A percentile compares a stretch with the other conserved stretches of the same genome.
Conservation (phyloP, 768 basidiomycete genomes). For the Termitomyces sp. region DNA sequence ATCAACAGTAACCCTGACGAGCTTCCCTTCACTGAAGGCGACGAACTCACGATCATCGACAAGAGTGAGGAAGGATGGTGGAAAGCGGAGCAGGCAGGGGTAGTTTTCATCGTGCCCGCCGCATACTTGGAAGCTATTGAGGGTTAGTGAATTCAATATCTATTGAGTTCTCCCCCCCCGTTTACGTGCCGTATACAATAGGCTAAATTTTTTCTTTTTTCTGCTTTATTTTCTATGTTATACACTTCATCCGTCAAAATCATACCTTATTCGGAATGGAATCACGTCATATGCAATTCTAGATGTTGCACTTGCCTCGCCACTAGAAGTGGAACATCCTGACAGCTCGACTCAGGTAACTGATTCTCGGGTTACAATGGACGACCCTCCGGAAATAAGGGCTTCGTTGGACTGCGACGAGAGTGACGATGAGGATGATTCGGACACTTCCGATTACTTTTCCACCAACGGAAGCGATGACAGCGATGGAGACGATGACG, state of each 20-base stretch:
- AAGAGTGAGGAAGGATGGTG: slow-evolving; percentile 87
- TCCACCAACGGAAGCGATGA: slow-evolving; percentile 32
- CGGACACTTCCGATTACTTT: slow-evolving; percentile 25
- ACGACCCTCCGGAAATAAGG: not conserved
- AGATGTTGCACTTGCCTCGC: slow-evolving; percentile 1
- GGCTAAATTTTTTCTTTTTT: slow-evolving; percentile 76
- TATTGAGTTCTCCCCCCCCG: slow-evolving; percentile 51
- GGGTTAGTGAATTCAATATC: slow-evolving; percentile 74
- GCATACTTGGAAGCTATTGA: slow-evolving; percentile 80
- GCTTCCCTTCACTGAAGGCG: slow-evolving; percentile 80
- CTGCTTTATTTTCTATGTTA: slow-evolving; percentile 48
- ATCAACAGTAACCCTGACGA: slow-evolving; percentile 69
- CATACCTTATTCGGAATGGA: slow-evolving; percentile 27
- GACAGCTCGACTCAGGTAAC: not conserved
- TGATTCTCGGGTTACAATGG: not conserved
- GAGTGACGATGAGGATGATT: slow-evolving; percentile 28
- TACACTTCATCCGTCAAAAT: slow-evolving; percentile 21
- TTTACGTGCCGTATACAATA: slow-evolving; percentile 57
- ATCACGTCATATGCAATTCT: slow-evolving; percentile 12
- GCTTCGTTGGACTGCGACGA: slow-evolving; percentile 9
- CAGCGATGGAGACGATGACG: slow-evolving; percentile 23
- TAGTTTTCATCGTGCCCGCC: slow-evolving; percentile 88
- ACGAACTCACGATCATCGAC: slow-evolving; percentile 76
- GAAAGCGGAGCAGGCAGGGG: slow-evolving; percentile 86
- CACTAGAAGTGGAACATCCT: not conserved